phyloP scores from a whole-genome alignment of 1,284 basidiomycete genomes.

The Phlebopus sp. region DNA sequence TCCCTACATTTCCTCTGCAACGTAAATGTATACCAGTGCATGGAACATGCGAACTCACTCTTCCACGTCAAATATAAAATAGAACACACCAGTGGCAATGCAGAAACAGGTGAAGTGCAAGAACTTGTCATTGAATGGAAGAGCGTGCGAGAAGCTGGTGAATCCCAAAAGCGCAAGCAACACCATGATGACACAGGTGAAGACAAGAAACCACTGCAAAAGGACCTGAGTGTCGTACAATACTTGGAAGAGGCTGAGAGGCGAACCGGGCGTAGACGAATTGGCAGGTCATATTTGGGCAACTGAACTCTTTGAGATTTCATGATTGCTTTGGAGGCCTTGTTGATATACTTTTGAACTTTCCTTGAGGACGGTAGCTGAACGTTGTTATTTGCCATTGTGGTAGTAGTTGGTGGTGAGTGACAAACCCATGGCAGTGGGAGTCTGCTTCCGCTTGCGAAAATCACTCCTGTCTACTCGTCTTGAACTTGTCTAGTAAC shows the following conservation, averaged over 20 bases:
- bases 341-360: constrained; percentile 34
- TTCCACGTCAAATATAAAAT: constrained; percentile 85
- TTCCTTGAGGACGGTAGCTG: constrained; percentile 11
- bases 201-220: constrained; percentile 68
- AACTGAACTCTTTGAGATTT: constrained; percentile 53
- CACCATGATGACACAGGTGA: constrained; percentile 64
- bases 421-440: no score
- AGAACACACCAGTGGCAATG: constrained; percentile 78
- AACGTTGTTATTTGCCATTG: constrained; percentile 15
- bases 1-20: constrained; percentile 42
- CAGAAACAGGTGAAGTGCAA: constrained; percentile 82
- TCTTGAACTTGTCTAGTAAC: not conserved
- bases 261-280: constrained; percentile 71
- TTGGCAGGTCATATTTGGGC: constrained; percentile 65
- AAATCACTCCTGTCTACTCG: not conserved
- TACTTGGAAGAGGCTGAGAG: constrained; percentile 7
- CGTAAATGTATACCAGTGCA: not conserved
- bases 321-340: constrained; percentile 49
- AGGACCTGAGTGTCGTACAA: constrained; percentile 9
- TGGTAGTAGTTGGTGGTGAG: constrained; percentile 1
- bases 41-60: constrained; percentile 51
- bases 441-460: no score
- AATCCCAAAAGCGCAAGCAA: constrained; percentile 70
- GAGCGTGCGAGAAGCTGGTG: constrained; percentile 59
- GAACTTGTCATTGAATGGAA: constrained; percentile 81